Percentiles rank a stretch among this genome's conserved stretches.
Conservation (phyloP, 2,329 filamentous ascomycete species). For the Sporothrix luriei region DNA sequence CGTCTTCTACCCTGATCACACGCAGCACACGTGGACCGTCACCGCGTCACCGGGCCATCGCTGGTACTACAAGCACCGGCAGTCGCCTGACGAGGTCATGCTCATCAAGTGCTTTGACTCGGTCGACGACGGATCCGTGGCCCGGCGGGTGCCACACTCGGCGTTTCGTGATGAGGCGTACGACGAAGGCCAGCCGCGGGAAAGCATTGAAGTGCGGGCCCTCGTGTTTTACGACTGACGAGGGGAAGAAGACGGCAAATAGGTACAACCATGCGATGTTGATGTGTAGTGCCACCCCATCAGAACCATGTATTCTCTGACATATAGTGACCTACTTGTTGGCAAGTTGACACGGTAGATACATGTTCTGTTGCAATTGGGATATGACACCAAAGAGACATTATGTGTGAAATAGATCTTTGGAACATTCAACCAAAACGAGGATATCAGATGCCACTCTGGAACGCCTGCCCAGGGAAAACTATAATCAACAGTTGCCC, state of each 20-base stretch:
- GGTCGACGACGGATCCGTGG: conserved; percentile 49
- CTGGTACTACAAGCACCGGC: conserved; percentile 57
- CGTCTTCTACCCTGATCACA: conserved; percentile 44
- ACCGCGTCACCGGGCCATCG: conserved; percentile 37
- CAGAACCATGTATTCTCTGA: too few species aligned
- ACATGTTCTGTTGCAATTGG: too few species aligned
- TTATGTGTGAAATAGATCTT: too few species aligned
- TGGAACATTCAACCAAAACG: too few species aligned
- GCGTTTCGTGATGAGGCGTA: conserved; percentile 54
- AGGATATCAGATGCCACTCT: too few species aligned
- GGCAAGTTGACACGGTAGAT: too few species aligned
- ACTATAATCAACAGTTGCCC: background rate
- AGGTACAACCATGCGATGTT: too few species aligned
- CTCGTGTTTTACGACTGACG: conserved; percentile 51
- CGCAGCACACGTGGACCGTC: conserved; percentile 47
- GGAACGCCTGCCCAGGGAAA: too few species aligned
- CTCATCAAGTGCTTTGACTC: conserved; percentile 62
- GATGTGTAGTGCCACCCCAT: too few species aligned
- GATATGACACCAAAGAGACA: too few species aligned
- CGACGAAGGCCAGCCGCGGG: conserved; percentile 48
- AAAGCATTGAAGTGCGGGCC: conserved; percentile 60
- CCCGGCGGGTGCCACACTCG: conserved; percentile 56
- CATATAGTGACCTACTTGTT: too few species aligned
- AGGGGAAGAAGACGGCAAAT: too few species aligned
- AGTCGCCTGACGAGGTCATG: conserved; percentile 55